Base-by-base conservation (phyloP, 139 green algal species). In the Chlamydomonas sp. region DNA sequence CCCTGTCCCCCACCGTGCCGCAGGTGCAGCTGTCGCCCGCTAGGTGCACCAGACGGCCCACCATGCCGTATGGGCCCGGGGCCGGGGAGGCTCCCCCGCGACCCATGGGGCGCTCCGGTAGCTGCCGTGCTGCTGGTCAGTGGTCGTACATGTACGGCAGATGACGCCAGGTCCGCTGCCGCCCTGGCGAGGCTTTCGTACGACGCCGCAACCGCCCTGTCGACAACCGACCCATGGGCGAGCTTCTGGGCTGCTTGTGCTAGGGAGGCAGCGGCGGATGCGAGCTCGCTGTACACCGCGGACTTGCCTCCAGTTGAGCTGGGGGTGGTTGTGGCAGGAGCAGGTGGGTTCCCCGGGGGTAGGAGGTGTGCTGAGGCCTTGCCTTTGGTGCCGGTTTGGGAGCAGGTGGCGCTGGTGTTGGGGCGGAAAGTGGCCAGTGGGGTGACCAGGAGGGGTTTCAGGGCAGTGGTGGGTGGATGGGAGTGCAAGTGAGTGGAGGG, bases 251-350 rank as follows among this genome's bases (percentile, higher is more conserved):
- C 83, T 6, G 63, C 83, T 0, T 61, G 75, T 10, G 83, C 83
- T 7, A 87, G 83, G 2, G 83, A 87, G 17, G 72, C 73, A 7
- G 83, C 83, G 5, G 83, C 83, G 3, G 83, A 63, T 0, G 73
- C 83, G 16, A 87, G 83, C 62, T 87, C 83, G n/a, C 73, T 62
- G 73, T 87, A 87, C 17, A 80, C 69, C 14, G 80, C 80, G 2
- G 66, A 59, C 8, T 57, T 31, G 49, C 5, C 66, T 1, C 66
- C 20, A 3, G 66, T 57, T 67, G 15, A 7, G 57, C 57, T 8
- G 17, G 78, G 5, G n/a, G 78, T 66, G 63, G 64, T 17, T 67
- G 80, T 49, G 57, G 67, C 61, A 69, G 15, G n/a, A 57, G 14
- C 58, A 12, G 9, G 5, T 17, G 75, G 64, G 64, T 69, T 12